Percentiles rank a stretch among this genome's conserved stretches.
Evolutionary conservation across 139 green algal species (phyloP).

Genomic region (Chlorella ohadii): DNA sequence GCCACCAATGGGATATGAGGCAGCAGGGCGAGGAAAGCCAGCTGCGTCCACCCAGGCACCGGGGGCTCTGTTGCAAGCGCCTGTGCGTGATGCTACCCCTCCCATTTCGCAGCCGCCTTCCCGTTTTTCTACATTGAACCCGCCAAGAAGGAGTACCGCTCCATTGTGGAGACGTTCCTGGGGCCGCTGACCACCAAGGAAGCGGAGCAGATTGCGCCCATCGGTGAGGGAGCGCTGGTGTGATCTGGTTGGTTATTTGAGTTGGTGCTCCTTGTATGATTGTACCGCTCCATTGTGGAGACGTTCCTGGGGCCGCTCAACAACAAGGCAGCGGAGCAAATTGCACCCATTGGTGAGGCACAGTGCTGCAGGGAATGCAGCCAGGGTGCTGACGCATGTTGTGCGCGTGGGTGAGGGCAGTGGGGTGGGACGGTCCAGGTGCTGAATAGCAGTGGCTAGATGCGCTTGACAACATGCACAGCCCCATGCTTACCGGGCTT

Average conservation of each 20-base stretch:
- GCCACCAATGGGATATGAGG: too few relatives aligned
- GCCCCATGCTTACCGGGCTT: too few relatives aligned
- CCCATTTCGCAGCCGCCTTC: conserved; percentile 87
- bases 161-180: conserved; percentile 64
- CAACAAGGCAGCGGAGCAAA: conserved; percentile 68
- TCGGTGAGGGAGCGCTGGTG: conserved; percentile 48
- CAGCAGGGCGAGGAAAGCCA: too few relatives aligned
- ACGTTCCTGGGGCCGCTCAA: conserved; percentile 65
- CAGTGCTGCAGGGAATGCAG: too few relatives aligned
- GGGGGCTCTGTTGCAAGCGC: not conserved
- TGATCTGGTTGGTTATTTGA: too few relatives aligned
- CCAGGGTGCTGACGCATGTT: too few relatives aligned
- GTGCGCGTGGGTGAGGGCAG: too few relatives aligned
- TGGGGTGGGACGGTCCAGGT: too few relatives aligned
- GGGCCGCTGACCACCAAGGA: conserved; percentile 59
- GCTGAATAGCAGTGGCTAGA: too few relatives aligned
- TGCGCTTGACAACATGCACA: too few relatives aligned
- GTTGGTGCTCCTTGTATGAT: too few relatives aligned
- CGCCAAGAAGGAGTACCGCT: conserved; percentile 56
- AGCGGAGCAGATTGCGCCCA: conserved; percentile 81
- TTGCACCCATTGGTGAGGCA: conserved; percentile 62
- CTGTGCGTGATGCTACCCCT: not conserved
- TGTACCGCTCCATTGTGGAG: conserved; percentile 55
- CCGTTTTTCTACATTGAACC: conserved; percentile 99
- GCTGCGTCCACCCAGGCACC: not conserved